Evolutionary conservation across 441 rosid genomes (phyloP).

Genomic region (Gossypium gossypioides): DNA sequence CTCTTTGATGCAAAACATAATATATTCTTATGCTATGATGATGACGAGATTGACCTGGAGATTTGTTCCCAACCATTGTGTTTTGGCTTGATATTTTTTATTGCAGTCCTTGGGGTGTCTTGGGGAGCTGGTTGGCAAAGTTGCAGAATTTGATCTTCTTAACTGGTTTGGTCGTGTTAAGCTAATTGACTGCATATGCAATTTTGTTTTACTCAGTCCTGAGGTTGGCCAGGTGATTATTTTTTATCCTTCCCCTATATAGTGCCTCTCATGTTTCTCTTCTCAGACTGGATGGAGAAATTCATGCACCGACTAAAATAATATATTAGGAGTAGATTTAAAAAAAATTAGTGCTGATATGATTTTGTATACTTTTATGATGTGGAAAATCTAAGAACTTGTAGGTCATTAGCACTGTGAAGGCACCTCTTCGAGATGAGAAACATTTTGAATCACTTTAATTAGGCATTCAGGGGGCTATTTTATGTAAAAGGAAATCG

Average conservation of each 20-base stretch:
- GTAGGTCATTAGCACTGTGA: constrained; percentile 9
- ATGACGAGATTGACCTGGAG: not conserved
- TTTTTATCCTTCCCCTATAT: not conserved
- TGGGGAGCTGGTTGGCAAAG: constrained; percentile 52
- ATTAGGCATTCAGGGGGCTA: not conserved
- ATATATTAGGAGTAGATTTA: not conserved
- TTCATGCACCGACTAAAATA: not conserved
- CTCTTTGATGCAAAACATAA: not conserved
- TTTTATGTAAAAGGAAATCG: not conserved
- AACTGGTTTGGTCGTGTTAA: constrained; percentile 83
- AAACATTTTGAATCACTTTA: constrained; percentile 1
- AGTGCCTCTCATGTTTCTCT: not conserved
- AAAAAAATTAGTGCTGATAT: not conserved
- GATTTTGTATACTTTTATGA: not conserved
- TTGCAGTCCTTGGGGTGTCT: constrained; percentile 56
- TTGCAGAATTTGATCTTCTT: constrained; percentile 69
- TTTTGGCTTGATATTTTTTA: constrained; percentile 13
- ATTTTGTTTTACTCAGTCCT: constrained; percentile 63
- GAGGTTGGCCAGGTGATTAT: constrained; percentile 72
- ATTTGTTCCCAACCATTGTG: not conserved
- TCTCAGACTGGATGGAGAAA: not conserved
- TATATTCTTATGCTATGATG: not conserved
- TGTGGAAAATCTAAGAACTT: constrained; percentile 6
- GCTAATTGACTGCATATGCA: constrained; percentile 68
- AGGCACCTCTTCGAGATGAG: constrained; percentile 5